Conservation (phyloP, 2,329 filamentous ascomycete genomes). For the Trichoderma sp. region DNA sequence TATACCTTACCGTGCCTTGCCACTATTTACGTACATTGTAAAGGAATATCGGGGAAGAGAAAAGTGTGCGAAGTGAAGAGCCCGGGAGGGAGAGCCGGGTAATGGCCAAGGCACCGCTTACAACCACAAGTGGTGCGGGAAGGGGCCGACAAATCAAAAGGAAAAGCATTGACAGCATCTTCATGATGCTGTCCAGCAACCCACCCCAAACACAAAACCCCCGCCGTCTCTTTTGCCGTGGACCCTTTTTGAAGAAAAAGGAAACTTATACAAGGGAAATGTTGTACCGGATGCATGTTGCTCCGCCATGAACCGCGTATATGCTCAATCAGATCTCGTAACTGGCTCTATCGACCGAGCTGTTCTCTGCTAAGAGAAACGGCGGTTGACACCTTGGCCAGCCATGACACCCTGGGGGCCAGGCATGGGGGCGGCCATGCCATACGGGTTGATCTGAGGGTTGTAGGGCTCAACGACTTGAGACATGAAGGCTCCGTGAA, state of each 20-base stretch:
- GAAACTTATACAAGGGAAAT: constrained; percentile 9
- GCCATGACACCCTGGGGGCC: constrained; percentile 57
- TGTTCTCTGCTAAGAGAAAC: constrained; percentile 54
- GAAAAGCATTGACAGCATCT: neutral
- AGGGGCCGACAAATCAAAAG: constrained; percentile 8
- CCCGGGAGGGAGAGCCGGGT: constrained; percentile 8
- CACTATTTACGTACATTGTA: constrained; percentile 45
- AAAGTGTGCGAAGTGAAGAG: constrained; percentile 18
- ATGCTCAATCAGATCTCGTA: neutral
- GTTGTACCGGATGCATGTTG: constrained; percentile 5
- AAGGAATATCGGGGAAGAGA: constrained; percentile 31
- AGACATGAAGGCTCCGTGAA: constrained; percentile 61
- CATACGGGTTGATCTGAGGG: constrained; percentile 61
- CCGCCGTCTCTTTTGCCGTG: constrained; percentile 8
- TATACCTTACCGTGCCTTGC: constrained; percentile 46
- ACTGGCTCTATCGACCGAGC: too few species aligned
- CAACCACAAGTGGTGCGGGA: constrained; percentile 18
- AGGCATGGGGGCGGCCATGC: constrained; percentile 56
- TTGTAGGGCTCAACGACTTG: constrained; percentile 59
- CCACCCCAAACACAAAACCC: constrained; percentile 1
- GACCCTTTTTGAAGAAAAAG: neutral
- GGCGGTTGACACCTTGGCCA: constrained; percentile 57
- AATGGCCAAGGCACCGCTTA: constrained; percentile 26
- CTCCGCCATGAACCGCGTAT: neutral
- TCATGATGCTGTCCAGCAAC: constrained; percentile 10